Evolutionary conservation across 176 grass and related monocot species (phyloP), one percentile per base, ranked within the genome.

Genomic region (Chrysopogon serrulatus): DNA sequence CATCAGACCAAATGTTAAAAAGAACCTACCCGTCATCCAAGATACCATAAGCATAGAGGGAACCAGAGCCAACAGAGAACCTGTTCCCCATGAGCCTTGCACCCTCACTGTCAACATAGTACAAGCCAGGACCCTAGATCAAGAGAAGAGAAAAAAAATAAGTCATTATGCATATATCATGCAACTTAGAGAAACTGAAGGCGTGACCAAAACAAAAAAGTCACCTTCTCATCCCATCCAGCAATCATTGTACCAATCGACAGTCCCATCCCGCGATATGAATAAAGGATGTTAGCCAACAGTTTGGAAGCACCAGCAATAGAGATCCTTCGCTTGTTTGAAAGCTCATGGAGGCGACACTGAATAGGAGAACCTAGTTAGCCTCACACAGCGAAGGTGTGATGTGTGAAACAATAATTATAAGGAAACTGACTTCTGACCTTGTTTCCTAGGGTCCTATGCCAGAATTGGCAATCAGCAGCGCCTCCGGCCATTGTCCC

Each of bases 401-500:
- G 32, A 81, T 69, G 49, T 10, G 79, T 35, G 23, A 83, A 56
- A 42, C 19, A 6, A 54, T 15, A 41, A 74, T 19, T 10, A 65
- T 31, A 59, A 83, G 2, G 8, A 51, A 71, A 40, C 21, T 1
- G 8, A 44, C 49, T 76, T 82, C 42, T 79, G 65, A 95, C 96
- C 96, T 99, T 99, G 45, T 89, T 90, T 9, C 96, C 96, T 31
- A 99, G 81, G 85, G 92, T 96, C 30, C 96, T 89, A 41, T 99
- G 96, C 96, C 96, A 99, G 57, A 99, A 99, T 30, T 99, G 96
- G 69, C 96, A 99, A 90, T 96, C 96, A 65, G 96, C 93, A 65
- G 93, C 96, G 24, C 96, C 96, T 73, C 93, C 91, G 68, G 96
- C 96, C 91, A 99, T 95, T 4, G 93, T 99, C 82, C 96, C 96